phyloP scores from a whole-genome alignment of 1,139 yeast species.

The Candida sp. region DNA sequence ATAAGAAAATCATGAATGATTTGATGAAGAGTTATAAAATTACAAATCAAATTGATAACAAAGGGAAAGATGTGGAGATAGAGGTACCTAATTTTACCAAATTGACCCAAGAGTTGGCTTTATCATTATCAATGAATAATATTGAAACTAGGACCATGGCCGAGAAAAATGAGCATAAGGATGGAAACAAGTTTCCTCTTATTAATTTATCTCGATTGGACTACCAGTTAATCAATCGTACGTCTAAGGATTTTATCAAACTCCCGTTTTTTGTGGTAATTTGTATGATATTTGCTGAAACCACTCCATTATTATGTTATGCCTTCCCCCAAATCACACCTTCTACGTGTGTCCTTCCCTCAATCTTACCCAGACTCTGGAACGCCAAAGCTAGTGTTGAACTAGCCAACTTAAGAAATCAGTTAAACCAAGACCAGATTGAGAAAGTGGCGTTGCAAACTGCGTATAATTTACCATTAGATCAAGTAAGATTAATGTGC shows the following conservation, averaged over 20 bases:
- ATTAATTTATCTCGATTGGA: conserved; percentile 49
- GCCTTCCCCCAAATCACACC: conserved; percentile 65
- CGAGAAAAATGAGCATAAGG: conserved; percentile 11
- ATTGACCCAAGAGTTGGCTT: conserved; percentile 34
- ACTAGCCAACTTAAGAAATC: conserved; percentile 7
- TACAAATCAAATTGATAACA: conserved; percentile 19
- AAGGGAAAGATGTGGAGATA: conserved; percentile 22
- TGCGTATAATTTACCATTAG: conserved; percentile 40
- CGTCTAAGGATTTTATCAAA: conserved; percentile 53
- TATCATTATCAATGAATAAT: conserved; percentile 26
- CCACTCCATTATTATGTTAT: conserved; percentile 59
- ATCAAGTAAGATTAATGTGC: conserved; percentile 31
- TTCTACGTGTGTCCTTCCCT: conserved; percentile 63
- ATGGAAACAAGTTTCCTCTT: conserved; percentile 5
- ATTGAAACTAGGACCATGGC: conserved; percentile 20
- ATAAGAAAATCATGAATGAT: conserved; percentile 21
- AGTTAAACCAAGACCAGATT: conserved; percentile 5
- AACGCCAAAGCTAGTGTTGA: conserved; percentile 8
- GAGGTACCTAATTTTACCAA: conserved; percentile 22
- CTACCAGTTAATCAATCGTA: conserved; percentile 54
- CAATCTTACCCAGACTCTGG: conserved; percentile 39
- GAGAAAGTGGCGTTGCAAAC: conserved; percentile 29
- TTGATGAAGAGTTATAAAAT: conserved; percentile 20
- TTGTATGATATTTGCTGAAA: conserved; percentile 57
- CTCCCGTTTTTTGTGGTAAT: conserved; percentile 62